phyloP scores from a whole-genome alignment of 73 alveolate species.

The Tetrahymena thermophila region DNA sequence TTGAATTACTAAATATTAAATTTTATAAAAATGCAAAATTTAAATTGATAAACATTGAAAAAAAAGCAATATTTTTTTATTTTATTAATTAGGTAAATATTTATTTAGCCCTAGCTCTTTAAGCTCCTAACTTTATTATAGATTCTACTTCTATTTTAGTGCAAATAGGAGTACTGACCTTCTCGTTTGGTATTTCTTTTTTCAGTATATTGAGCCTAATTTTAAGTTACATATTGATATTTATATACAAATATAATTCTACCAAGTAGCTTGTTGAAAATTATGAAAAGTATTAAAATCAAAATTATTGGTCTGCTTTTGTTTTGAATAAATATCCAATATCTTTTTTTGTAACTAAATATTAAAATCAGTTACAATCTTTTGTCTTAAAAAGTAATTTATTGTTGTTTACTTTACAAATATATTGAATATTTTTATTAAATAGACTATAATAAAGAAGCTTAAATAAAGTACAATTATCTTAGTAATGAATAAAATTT shows the following conservation, averaged over 20 bases:
- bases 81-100: not conserved
- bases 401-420: not conserved
- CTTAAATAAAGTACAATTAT: not conserved
- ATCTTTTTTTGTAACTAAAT: not conserved
- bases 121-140: not conserved
- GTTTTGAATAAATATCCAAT: not conserved
- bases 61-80: no score
- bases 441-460: not conserved
- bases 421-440: not conserved
- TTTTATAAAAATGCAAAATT: no score
- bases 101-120: not conserved
- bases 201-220: not conserved
- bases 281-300: not conserved
- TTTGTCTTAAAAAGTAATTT: not conserved
- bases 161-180: not conserved
- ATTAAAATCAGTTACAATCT: not conserved
- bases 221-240: not conserved
- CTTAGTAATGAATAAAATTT: not conserved
- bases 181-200: not conserved
- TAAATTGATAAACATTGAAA: no score
- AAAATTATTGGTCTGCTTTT: not conserved
- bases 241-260: not conserved
- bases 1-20: no score
- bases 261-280: not conserved
- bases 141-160: not conserved